Conservation (phyloP, 1,284 basidiomycete species). For the Melampsora occidentalis region DNA sequence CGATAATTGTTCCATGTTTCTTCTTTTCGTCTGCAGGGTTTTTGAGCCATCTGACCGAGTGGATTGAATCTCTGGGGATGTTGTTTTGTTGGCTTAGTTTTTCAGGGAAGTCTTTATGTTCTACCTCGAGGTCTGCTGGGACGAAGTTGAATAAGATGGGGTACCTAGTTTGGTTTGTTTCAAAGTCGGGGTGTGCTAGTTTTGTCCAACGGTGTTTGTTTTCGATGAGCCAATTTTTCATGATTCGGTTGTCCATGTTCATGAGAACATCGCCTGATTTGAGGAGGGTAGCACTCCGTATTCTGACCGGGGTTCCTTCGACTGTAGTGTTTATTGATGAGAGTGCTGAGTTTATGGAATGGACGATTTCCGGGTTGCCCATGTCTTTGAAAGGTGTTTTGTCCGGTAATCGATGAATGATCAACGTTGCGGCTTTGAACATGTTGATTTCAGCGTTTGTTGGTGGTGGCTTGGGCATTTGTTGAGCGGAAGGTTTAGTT, state of each 20-base stretch:
- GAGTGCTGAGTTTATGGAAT: background rate
- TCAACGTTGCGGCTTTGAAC: background rate
- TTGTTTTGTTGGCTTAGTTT: no score
- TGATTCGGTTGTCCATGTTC: background rate
- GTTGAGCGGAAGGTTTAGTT: no score
- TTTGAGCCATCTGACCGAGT: no score
- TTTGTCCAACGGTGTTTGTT: slow-evolving; percentile 13
- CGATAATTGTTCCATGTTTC: no score
- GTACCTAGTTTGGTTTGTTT: background rate
- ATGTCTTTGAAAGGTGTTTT: background rate
- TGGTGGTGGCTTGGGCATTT: no score
- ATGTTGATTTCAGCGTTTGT: no score
- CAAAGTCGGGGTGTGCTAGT: background rate
- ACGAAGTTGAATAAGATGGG: background rate
- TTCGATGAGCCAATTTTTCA: background rate
- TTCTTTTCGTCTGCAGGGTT: no score
- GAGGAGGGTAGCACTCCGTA: background rate
- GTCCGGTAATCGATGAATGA: background rate
- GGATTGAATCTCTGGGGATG: no score
- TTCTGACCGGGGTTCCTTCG: background rate
- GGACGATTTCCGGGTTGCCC: background rate
- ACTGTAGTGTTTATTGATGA: background rate
- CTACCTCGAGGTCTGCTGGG: background rate
- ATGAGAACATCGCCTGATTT: slow-evolving; percentile 13
- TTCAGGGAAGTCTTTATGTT: no score